Evolutionary conservation across 2,329 filamentous ascomycete genomes (phyloP).

Genomic region (Trichophyton simii): DNA sequence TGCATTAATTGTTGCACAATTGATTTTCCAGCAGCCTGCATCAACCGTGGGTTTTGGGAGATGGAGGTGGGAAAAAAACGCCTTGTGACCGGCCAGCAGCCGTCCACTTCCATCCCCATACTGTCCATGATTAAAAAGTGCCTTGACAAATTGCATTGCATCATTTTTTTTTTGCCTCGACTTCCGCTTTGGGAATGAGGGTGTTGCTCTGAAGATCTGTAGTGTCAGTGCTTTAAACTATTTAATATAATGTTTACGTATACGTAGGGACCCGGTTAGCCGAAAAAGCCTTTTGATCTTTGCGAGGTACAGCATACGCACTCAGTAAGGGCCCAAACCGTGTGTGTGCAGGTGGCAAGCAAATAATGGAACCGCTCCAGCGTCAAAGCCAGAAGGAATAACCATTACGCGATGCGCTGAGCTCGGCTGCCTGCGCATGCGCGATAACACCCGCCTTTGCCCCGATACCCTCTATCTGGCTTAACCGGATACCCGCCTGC

Average conservation of each 20-base stretch:
- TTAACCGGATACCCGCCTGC: not conserved
- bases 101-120: not conserved
- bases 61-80: not conserved
- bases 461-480: not conserved
- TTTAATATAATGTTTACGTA: not conserved
- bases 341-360: not conserved
- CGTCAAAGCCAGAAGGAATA: not conserved
- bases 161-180: not conserved
- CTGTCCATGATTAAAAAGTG: not conserved
- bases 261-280: not conserved
- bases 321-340: not conserved
- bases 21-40: not conserved
- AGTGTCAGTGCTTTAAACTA: not conserved
- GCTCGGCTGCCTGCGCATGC: not conserved
- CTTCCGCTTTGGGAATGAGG: not conserved
- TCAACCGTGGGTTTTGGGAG: not conserved
- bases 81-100: not conserved
- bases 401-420: not conserved
- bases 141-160: not conserved
- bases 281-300: not conserved
- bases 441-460: not conserved
- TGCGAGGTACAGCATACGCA: not conserved
- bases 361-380: not conserved
- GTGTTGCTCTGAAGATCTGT: not conserved
- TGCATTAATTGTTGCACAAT: constrained; percentile 2